phyloP scores from a whole-genome alignment of 2,329 filamentous ascomycete species.

The Cercospora citrullina region DNA sequence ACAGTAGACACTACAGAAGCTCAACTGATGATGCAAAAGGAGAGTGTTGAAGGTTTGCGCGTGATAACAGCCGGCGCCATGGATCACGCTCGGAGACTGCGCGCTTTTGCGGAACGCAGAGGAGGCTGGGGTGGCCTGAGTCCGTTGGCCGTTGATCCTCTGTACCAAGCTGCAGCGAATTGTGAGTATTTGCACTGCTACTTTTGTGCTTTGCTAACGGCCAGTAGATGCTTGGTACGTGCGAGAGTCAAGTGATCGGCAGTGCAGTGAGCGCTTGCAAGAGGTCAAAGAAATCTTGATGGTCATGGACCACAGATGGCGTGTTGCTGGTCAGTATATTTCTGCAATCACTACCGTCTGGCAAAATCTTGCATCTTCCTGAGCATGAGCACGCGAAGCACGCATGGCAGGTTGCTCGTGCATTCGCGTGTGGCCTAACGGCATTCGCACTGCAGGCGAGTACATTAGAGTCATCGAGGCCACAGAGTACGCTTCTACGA shows the following conservation, averaged over 20 bases:
- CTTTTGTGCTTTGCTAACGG: not conserved
- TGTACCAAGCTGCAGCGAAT: constrained; percentile 41
- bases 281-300: not conserved
- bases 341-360: not conserved
- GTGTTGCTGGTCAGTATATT: not conserved
- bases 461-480: not conserved
- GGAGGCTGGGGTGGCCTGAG: not conserved
- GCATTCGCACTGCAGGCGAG: not conserved
- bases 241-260: not conserved
- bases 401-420: no score
- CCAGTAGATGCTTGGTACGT: not conserved
- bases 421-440: no score
- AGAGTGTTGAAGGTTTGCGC: constrained; percentile 21
- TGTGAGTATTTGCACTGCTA: constrained; percentile 20
- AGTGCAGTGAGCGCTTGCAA: not conserved
- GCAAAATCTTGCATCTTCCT: not conserved
- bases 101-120: not conserved
- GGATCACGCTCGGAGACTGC: not conserved
- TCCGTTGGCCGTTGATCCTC: constrained; percentile 26
- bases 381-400: constrained; percentile 8
- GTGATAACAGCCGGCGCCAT: not conserved
- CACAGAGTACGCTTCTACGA: not conserved
- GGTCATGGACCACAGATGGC: not conserved
- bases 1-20: constrained; percentile 34
- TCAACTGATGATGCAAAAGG: constrained; percentile 41